A percentile compares a stretch with the other conserved stretches of the same genome.
phyloP scores from a whole-genome alignment of 768 basidiomycete genomes.

The Termitomyces sp. region DNA sequence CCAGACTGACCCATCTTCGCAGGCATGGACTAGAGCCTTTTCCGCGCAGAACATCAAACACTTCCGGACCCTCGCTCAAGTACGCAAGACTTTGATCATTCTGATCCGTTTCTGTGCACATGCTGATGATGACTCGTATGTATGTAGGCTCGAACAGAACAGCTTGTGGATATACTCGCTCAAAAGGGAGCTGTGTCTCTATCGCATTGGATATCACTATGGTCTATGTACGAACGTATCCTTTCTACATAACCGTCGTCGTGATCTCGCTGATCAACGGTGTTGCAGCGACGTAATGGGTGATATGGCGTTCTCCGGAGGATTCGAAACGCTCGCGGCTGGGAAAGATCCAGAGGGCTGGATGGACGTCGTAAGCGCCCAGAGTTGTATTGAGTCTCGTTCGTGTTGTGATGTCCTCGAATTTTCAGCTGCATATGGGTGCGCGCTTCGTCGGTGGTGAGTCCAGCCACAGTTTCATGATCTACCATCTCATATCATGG shows the following conservation, averaged over 20 bases:
- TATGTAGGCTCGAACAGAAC: background rate
- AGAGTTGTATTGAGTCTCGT: background rate
- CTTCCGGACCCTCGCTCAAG: background rate
- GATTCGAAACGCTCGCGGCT: conserved; percentile 20
- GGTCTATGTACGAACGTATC: conserved; percentile 6
- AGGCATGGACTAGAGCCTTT: background rate
- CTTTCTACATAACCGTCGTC: background rate
- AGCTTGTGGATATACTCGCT: background rate
- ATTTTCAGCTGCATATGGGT: conserved; percentile 15
- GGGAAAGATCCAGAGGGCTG: conserved; percentile 20
- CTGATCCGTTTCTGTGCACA: too few species aligned
- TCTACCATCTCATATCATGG: background rate
- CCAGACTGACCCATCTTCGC: too few species aligned
- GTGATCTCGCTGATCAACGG: background rate
- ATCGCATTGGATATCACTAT: conserved; percentile 17
- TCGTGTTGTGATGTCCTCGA: background rate
- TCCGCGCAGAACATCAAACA: background rate
- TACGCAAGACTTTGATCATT: background rate
- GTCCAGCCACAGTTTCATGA: background rate
- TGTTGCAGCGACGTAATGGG: conserved; percentile 20
- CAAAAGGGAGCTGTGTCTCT: conserved; percentile 6
- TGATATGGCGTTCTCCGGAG: conserved; percentile 23
- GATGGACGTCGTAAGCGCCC: conserved; percentile 17
- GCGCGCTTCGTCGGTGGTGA: conserved; percentile 16
- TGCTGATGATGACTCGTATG: background rate